Evolutionary conservation across 305 asterid species (phyloP), one percentile per base, ranked within the genome.

Genomic region (Petunia hybrid): DNA sequence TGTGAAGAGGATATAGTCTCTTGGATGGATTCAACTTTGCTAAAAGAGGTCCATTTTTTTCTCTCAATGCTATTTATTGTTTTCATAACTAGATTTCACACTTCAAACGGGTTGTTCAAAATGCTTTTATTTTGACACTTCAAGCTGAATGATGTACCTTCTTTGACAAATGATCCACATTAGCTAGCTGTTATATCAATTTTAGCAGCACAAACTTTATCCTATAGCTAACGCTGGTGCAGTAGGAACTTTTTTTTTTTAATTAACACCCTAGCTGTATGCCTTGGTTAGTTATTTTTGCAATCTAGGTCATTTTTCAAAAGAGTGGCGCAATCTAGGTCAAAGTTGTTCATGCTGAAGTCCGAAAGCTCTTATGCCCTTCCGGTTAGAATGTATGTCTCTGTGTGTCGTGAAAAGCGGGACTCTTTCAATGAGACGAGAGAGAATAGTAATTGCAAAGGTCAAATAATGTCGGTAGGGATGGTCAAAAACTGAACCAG

Each of bases 11-110:
- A 73, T 38, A 42, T 73, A 76, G 82, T 31, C 55, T 48, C 62
- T 80, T 81, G 86, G 87, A 73, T 55, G 8, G 90, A 86, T 84
- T 65, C 87, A 13, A 48, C 78, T 78, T 82, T 85, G 62, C 76
- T 84, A 51, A 84, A 87, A 78, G 85, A 94, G 96, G 97, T 91
- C 80, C 78, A 64, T 60, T 81, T 62, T 81, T 81, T 9, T 74
- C 0, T 5, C 1, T 60, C 38, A 53, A 14, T 74, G 79, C n/a
- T 53, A 1, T 3, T 77, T 66, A 64, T 66, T 48, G 14, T 67
- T 60, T 66, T 56, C 13, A 5, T 13, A 74, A 74, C 4, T 74
- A 53, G 48, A 51, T 53, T 45, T 71, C 6, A 36, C 35, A 35
- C 78, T 51, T 73, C 35, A 51, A 36, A 73, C 46, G n/a, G 51